Conservation (phyloP, 768 basidiomycete genomes). For the Imleria badia region DNA sequence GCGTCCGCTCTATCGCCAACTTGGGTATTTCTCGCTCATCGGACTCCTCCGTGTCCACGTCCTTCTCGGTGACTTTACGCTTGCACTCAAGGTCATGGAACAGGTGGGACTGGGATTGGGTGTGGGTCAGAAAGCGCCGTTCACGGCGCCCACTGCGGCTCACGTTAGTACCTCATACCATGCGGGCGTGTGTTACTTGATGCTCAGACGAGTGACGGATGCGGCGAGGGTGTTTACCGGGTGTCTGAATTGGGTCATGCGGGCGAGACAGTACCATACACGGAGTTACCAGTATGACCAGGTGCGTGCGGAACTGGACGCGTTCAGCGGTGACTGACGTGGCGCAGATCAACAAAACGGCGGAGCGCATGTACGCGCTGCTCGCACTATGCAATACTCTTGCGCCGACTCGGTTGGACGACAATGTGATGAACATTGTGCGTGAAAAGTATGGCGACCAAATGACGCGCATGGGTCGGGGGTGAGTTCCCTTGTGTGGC, state of each 20-base stretch:
- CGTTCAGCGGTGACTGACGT: not conserved
- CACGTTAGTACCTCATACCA: constrained; percentile 96
- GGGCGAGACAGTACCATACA: constrained; percentile 97
- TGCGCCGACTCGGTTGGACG: constrained; percentile 89
- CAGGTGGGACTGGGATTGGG: constrained; percentile 90
- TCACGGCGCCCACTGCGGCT: constrained; percentile 94
- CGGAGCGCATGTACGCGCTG: constrained; percentile 96
- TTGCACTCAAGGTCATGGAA: constrained; percentile 94
- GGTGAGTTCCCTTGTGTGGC: constrained; percentile 46
- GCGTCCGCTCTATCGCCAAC: constrained; percentile 86
- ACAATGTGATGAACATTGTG: constrained; percentile 89
- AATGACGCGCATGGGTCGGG: constrained; percentile 77
- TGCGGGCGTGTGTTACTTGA: constrained; percentile 95
- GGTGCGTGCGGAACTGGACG: constrained; percentile 38
- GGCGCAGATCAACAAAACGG: constrained; percentile 89
- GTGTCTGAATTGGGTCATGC: constrained; percentile 91
- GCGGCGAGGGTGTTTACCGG: constrained; percentile 92
- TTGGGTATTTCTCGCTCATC: constrained; percentile 96
- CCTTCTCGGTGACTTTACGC: constrained; percentile 91
- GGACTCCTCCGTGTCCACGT: constrained; percentile 95
- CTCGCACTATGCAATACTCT: constrained; percentile 93
- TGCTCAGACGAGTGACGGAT: constrained; percentile 92
- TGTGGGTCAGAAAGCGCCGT: constrained; percentile 88
- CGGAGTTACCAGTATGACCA: constrained; percentile 96
- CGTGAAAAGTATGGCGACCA: constrained; percentile 96